phyloP scores from a whole-genome alignment of 306 rosid genomes.

The Begonia fuchsioides region DNA sequence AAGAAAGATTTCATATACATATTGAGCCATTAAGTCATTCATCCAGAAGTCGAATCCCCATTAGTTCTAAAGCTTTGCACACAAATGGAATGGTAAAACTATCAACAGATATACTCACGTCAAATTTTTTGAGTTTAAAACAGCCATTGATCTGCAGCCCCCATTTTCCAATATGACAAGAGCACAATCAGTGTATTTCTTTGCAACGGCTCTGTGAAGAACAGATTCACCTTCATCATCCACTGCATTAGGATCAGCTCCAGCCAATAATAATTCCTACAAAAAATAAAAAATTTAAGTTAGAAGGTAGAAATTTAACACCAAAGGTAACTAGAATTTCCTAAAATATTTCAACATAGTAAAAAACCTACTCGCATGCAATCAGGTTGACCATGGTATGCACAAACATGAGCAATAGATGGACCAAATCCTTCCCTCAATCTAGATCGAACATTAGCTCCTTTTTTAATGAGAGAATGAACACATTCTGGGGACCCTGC shows the following conservation, averaged over 20 bases:
- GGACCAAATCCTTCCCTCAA: constrained; percentile 92
- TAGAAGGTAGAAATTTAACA: background rate
- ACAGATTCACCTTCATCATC: constrained; percentile 99
- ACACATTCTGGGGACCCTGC: constrained; percentile 98
- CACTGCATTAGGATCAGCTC: constrained; percentile 91
- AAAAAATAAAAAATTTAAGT: constrained; percentile 15
- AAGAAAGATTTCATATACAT: too few relatives aligned
- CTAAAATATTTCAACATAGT: constrained; percentile 7
- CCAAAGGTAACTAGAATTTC: too few relatives aligned
- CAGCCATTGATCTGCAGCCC: constrained; percentile 83
- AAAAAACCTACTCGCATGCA: constrained; percentile 87
- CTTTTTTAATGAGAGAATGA: constrained; percentile 53
- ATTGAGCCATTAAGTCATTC: too few relatives aligned
- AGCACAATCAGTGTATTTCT: constrained; percentile 93
- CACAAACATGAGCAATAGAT: constrained; percentile 94
- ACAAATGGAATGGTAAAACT: too few relatives aligned
- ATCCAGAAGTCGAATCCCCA: too few relatives aligned
- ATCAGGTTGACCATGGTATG: constrained; percentile 98
- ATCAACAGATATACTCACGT: constrained; percentile 42
- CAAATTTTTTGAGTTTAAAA: constrained; percentile 58
- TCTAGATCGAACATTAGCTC: constrained; percentile 75
- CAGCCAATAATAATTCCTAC: constrained; percentile 87
- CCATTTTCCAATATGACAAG: constrained; percentile 88
- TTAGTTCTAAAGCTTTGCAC: background rate
- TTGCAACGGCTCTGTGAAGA: constrained; percentile 80